A percentile compares a stretch with the other conserved stretches of the same genome.
phyloP scores from a whole-genome alignment of 192 early-diverging fungal genomes.

The Dissophora ornata region DNA sequence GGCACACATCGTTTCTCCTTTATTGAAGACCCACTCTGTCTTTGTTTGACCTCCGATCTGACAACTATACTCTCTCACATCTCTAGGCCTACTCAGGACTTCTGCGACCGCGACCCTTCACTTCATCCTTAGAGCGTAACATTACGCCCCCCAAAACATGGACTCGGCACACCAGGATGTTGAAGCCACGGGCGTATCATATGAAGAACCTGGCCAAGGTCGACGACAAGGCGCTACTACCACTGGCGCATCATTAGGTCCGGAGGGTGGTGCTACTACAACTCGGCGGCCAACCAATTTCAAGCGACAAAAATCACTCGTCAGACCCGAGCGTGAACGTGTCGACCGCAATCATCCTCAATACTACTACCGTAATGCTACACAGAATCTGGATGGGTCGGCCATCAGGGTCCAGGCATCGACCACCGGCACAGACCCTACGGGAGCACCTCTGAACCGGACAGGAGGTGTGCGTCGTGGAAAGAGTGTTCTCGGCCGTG shows the following conservation, averaged over 20 bases:
- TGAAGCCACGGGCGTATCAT: constrained; percentile 14
- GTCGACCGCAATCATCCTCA: constrained; percentile 59
- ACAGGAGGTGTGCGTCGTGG: constrained; percentile 42
- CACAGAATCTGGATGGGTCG: constrained; percentile 52
- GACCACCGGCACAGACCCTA: constrained; percentile 35
- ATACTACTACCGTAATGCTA: constrained; percentile 57
- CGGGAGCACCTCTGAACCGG: constrained; percentile 18
- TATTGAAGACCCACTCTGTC: too few relatives aligned
- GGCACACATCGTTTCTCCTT: too few relatives aligned
- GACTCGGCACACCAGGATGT: constrained; percentile 23
- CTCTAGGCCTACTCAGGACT: too few relatives aligned
- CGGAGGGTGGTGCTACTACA: neutral
- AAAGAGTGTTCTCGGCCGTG: constrained; percentile 47
- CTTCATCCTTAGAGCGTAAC: neutral
- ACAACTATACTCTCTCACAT: too few relatives aligned
- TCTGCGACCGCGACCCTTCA: neutral
- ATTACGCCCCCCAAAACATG: constrained; percentile 20
- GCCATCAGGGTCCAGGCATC: constrained; percentile 41
- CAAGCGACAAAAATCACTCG: constrained; percentile 73
- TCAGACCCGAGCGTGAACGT: constrained; percentile 74
- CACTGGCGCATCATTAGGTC: constrained; percentile 3
- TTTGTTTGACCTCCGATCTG: too few relatives aligned
- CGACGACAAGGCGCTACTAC: constrained; percentile 1
- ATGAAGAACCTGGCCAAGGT: constrained; percentile 27
- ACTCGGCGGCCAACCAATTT: constrained; percentile 30